Evolutionary conservation across 176 grass and related monocot genomes (phyloP), one percentile per base, ranked within the genome.

Genomic region (Oryza glumipatula): DNA sequence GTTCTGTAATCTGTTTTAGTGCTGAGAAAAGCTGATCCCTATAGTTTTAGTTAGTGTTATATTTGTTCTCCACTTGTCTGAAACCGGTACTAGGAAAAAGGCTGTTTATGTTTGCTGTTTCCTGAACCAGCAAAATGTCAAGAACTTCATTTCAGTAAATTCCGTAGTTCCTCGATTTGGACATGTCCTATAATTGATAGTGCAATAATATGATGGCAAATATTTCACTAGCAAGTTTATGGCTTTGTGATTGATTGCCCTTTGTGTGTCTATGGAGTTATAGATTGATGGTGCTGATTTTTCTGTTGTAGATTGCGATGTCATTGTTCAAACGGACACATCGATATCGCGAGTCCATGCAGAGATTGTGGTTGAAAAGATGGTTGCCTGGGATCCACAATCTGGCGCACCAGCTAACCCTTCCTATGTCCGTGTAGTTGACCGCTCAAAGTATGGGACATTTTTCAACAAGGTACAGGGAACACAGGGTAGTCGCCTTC

Each of bases 291-390:
- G 36, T 30, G 12, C 10, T 64, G 46, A 70, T 74, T 83, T 74
- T 83, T 66, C 26, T 69, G 35, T 71, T 86, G 78, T 86, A 98
- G 96, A 87, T 68, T 95, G 96, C 24, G 91, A 98, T 89, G 86
- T 98, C 66, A 88, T 90, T 78, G 91, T 97, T 80, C 91, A 94
- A 84, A 90, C 81, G 8, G 93, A 98, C 89, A 90, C 91, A 28
- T 95, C 89, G 10, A 88, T 98, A 87, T 98, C 96, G 38, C 89
- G 93, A 79, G 88, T 87, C 72, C 96, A 98, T 89, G 91, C 91
- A 8, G 96, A 95, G 67, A 95, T 98, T 66, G 32, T 84, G 32
- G 35, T 98, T 32, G 89, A 94, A 67, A 90, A 90, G 78, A 95
- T 98, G 93, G 76, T 88, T 70, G 82, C 89, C 39, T 91, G 88